Conservation (phyloP, 495 filamentous ascomycete genomes). For the Cercophora samala region DNA sequence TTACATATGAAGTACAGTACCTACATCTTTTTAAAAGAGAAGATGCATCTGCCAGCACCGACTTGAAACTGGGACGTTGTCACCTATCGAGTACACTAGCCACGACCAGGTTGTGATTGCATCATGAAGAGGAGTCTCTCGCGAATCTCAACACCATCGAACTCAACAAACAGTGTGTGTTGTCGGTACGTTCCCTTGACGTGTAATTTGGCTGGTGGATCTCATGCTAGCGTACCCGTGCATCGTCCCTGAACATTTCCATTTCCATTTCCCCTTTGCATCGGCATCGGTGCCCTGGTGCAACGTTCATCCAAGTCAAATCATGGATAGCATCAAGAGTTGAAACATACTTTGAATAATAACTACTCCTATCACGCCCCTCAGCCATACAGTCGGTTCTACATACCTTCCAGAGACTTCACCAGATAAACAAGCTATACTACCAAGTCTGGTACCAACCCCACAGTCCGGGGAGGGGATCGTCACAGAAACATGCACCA, state of each 20-base stretch:
- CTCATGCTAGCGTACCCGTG: not conserved
- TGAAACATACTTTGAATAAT: not conserved
- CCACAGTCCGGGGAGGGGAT: not conserved
- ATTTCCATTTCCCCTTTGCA: not conserved
- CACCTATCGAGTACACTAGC: not conserved
- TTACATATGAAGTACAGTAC: too few species aligned
- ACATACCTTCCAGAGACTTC: not conserved
- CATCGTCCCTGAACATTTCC: not conserved
- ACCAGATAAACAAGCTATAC: not conserved
- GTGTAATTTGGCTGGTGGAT: not conserved
- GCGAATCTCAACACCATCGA: not conserved
- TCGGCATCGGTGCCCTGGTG: too few species aligned
- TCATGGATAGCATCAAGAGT: not conserved
- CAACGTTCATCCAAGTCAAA: not conserved
- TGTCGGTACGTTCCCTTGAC: not conserved
- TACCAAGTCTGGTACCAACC: not conserved
- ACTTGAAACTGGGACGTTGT: not conserved
- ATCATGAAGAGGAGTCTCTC: not conserved
- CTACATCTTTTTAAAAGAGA: too few species aligned
- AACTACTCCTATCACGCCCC: not conserved
- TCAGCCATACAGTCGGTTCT: not conserved
- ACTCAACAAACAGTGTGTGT: not conserved
- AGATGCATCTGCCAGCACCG: not conserved
- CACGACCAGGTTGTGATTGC: not conserved
- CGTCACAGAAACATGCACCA: not conserved